Conservation (phyloP, 805 yeast genomes). For the Candida stauntonica region DNA sequence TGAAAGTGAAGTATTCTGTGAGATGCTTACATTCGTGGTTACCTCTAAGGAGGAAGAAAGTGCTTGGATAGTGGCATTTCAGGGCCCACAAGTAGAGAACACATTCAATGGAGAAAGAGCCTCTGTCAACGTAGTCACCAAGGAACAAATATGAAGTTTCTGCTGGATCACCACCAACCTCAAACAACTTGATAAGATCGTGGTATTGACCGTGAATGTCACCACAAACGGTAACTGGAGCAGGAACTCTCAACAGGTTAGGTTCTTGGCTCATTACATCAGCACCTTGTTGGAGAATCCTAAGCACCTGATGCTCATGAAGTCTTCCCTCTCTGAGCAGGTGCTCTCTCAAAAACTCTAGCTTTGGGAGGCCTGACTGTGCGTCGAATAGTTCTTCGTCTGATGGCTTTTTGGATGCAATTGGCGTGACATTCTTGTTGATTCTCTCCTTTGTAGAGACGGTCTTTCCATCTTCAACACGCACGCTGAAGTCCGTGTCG, state of each 20-base stretch:
- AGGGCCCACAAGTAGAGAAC: conserved; percentile 70
- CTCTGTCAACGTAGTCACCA: conserved; percentile 96
- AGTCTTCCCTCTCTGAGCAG: conserved; percentile 79
- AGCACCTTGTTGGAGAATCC: conserved; percentile 64
- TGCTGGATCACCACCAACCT: conserved; percentile 87
- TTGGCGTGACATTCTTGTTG: conserved; percentile 53
- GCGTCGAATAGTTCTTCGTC: conserved; percentile 60
- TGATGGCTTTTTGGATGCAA: conserved; percentile 59
- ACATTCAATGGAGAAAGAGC: conserved; percentile 83
- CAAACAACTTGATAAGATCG: conserved; percentile 85
- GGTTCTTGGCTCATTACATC: conserved; percentile 65
- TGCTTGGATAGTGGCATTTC: conserved; percentile 68
- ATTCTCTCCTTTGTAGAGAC: conserved; percentile 49
- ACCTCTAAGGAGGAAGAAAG: conserved; percentile 82
- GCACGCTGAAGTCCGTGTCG: conserved; percentile 33
- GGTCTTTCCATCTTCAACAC: conserved; percentile 46
- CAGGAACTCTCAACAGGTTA: conserved; percentile 73
- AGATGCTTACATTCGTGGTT: conserved; percentile 93
- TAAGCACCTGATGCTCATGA: conserved; percentile 61
- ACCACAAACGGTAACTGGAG: conserved; percentile 95
- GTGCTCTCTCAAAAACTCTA: conserved; percentile 66
- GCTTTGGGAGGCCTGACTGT: conserved; percentile 64
- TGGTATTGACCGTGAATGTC: conserved; percentile 96
- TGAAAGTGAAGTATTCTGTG: conserved; percentile 91
- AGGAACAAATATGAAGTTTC: conserved; percentile 74